Evolutionary conservation across 163 green algal species (phyloP).

Genomic region (Chlorella variabilis): DNA sequence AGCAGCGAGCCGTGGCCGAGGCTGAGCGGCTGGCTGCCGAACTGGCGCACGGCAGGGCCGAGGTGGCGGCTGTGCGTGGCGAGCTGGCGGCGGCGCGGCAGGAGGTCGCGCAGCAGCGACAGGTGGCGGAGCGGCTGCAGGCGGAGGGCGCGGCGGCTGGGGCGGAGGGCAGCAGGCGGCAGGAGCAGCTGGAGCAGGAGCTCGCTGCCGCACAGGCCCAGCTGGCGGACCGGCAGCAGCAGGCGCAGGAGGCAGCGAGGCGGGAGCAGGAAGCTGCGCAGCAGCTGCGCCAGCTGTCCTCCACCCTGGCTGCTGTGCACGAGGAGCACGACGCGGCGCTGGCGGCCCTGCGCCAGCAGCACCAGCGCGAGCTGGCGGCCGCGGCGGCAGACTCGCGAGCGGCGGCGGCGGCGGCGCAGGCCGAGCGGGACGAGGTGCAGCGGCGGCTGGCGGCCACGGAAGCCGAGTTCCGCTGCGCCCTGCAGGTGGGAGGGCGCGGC

Average conservation of each 20-base stretch:
- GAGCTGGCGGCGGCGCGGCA: slow-evolving; percentile 1
- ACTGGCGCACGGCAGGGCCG: not conserved
- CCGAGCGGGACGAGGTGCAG: slow-evolving; percentile 52
- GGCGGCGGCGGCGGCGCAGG: not conserved
- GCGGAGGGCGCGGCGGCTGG: not conserved
- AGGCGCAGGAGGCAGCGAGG: not conserved
- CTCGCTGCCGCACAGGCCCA: not conserved
- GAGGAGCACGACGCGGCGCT: slow-evolving; percentile 28
- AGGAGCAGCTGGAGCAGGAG: slow-evolving; percentile 8
- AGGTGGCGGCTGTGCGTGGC: not conserved
- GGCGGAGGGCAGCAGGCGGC: not conserved
- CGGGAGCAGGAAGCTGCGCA: slow-evolving; percentile 23
- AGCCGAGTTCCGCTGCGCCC: slow-evolving; percentile 68
- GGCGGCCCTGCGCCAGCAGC: slow-evolving; percentile 12
- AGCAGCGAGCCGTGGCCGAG: slow-evolving; percentile 2
- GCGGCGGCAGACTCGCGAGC: not conserved
- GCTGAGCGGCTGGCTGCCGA: not conserved
- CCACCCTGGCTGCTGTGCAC: slow-evolving; percentile 34
- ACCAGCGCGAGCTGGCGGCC: not conserved
- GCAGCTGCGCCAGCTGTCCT: slow-evolving; percentile 44
- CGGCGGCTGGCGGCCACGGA: slow-evolving; percentile 71
- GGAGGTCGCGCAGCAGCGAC: slow-evolving; percentile 6
- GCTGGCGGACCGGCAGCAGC: not conserved
- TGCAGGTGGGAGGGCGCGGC: slow-evolving; percentile 53
- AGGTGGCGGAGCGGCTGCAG: not conserved